Conservation (phyloP, 306 rosid genomes). For the Rubus parviflorus region DNA sequence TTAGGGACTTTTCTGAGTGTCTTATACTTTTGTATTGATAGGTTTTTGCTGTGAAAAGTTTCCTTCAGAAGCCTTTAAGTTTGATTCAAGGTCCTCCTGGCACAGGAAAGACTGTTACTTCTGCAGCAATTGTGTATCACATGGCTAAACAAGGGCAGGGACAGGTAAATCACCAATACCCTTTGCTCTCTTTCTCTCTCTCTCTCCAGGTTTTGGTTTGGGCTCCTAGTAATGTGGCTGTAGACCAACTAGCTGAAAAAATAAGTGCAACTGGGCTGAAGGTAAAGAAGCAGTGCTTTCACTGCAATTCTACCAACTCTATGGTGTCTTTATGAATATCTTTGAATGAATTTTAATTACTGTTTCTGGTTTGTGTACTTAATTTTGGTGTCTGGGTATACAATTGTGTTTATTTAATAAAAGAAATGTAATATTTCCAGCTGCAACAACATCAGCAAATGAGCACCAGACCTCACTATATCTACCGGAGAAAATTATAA, state of each 20-base stretch:
- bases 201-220: conserved; percentile 83
- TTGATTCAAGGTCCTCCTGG: conserved; percentile 99
- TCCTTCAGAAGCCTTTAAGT: conserved; percentile 98
- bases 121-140: conserved; percentile 99
- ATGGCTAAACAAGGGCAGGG: conserved; percentile 99
- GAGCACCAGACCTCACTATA: background rate
- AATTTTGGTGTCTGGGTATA: background rate
- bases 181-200: background rate
- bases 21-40: conserved; percentile 26
- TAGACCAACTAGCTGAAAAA: conserved; percentile 96
- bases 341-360: background rate
- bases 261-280: conserved; percentile 96
- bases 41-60: conserved; percentile 98
- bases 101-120: conserved; percentile 97
- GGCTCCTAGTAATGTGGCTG: conserved; percentile 99
- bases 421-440: background rate
- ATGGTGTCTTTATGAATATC: background rate
- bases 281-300: conserved; percentile 44
- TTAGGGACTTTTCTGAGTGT: background rate
- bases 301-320: background rate
- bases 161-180: conserved; percentile 46
- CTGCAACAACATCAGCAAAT: background rate
- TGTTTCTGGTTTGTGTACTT: background rate
- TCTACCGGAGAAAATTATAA: background rate
- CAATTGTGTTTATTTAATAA: background rate